Percentiles rank a stretch among this genome's conserved stretches.
Conservation (phyloP, 805 yeast genomes). For the Saturnispora galanensis region DNA sequence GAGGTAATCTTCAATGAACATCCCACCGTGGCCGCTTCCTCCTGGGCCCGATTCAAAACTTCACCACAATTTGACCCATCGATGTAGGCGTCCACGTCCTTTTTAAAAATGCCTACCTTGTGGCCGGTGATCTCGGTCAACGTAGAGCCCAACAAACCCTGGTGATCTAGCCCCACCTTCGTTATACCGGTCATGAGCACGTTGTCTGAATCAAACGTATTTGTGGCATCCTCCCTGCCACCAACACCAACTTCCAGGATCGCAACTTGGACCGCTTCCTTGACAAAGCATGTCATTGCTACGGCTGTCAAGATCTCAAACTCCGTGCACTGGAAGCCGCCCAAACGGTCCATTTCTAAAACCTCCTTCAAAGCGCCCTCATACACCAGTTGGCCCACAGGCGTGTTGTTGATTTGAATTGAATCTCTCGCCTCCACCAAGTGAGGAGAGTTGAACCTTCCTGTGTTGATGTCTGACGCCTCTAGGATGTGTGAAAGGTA, state of each 20-base stretch:
- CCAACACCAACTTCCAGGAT: slow-evolving; percentile 94
- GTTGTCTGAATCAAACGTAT: slow-evolving; percentile 40
- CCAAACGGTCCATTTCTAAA: slow-evolving; percentile 27
- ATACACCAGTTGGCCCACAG: slow-evolving; percentile 42
- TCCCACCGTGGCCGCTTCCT: slow-evolving; percentile 27
- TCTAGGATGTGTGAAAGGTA: slow-evolving; percentile 61
- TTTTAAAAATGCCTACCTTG: slow-evolving; percentile 81
- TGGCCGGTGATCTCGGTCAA: slow-evolving; percentile 58
- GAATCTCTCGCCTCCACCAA: slow-evolving; percentile 65
- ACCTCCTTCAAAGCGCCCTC: slow-evolving; percentile 35
- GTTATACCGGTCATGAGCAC: slow-evolving; percentile 64
- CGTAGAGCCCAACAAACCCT: slow-evolving; percentile 59
- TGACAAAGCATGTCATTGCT: slow-evolving; percentile 67
- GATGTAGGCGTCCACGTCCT: slow-evolving; percentile 50
- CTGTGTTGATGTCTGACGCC: slow-evolving; percentile 40
- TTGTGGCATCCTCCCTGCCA: slow-evolving; percentile 83
- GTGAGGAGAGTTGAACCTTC: slow-evolving; percentile 88
- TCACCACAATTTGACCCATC: slow-evolving; percentile 54
- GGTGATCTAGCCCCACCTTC: slow-evolving; percentile 82
- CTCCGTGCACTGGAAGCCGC: slow-evolving; percentile 63
- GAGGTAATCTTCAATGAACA: slow-evolving; percentile 21
- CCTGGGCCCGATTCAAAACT: slow-evolving; percentile 39
- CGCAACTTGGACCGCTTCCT: slow-evolving; percentile 56
- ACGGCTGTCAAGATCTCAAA: slow-evolving; percentile 81
- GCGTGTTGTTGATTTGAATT: slow-evolving; percentile 51